phyloP scores from a whole-genome alignment of 2,329 filamentous ascomycete genomes.

The Claviceps sp. region DNA sequence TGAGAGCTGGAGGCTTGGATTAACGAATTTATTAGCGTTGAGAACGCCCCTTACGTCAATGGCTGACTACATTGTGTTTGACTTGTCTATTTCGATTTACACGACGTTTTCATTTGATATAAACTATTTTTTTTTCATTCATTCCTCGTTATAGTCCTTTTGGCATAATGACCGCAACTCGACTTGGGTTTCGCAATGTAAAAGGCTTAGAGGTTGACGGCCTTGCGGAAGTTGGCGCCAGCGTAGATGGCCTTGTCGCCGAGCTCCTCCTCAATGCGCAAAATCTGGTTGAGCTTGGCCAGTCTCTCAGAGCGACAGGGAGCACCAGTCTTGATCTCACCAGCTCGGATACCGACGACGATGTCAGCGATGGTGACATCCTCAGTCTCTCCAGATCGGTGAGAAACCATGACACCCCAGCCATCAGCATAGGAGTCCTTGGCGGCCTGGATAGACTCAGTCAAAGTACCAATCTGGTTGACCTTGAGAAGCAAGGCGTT shows the following conservation, averaged over 20 bases:
- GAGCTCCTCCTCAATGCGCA: constrained; percentile 98
- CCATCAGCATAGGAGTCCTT: constrained; percentile 93
- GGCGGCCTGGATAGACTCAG: constrained; percentile 96
- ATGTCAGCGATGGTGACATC: constrained; percentile 99
- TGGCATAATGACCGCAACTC: not conserved
- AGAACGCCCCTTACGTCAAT: too few relatives aligned
- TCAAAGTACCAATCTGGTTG: constrained; percentile 99
- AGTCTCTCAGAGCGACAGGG: constrained; percentile 94
- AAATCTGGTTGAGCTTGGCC: constrained; percentile 99
- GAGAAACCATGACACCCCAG: constrained; percentile 99
- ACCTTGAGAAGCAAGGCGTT: constrained; percentile 98
- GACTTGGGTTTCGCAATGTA: not conserved
- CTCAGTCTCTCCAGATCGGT: constrained; percentile 98
- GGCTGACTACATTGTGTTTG: not conserved
- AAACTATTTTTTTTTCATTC: not conserved
- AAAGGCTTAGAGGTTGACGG: constrained; percentile 68
- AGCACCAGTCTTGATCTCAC: constrained; percentile 98
- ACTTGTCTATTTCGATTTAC: not conserved
- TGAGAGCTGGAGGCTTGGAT: not conserved
- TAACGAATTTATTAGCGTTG: too few relatives aligned
- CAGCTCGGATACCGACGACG: constrained; percentile 87
- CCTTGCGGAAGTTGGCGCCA: constrained; percentile 79
- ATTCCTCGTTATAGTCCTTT: constrained; percentile 1
- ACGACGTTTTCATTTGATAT: not conserved
- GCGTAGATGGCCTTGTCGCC: constrained; percentile 85